Conservation (phyloP, 2,329 filamentous ascomycete species). For the Hypocrella siamensis region DNA sequence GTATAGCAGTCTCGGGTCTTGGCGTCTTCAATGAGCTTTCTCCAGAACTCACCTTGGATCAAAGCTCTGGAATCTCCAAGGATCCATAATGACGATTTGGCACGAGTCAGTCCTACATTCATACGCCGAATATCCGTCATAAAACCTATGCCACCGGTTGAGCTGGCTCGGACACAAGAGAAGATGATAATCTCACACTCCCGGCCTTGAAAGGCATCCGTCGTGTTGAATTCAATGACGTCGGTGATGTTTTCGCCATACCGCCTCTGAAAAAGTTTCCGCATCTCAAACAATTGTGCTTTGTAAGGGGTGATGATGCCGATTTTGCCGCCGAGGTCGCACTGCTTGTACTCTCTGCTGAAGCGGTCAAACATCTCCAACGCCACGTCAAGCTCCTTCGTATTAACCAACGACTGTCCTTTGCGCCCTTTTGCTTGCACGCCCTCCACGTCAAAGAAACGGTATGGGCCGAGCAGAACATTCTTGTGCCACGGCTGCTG, state of each 20-base stretch:
- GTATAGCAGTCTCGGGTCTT: constrained; percentile 62
- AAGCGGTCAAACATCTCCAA: constrained; percentile 73
- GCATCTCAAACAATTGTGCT: constrained; percentile 71
- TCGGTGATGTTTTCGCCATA: constrained; percentile 65
- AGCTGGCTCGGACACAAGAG: constrained; percentile 86
- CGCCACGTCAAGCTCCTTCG: constrained; percentile 73
- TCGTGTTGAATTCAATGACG: constrained; percentile 93
- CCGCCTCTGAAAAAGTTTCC: constrained; percentile 51
- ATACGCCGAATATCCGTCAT: constrained; percentile 96
- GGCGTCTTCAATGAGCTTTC: constrained; percentile 69
- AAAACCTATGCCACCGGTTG: constrained; percentile 94
- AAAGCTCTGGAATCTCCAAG: constrained; percentile 82
- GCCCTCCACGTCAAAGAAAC: constrained; percentile 93
- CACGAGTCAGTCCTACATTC: constrained; percentile 96
- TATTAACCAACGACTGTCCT: constrained; percentile 82
- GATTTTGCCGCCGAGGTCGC: constrained; percentile 67
- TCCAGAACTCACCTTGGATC: constrained; percentile 81
- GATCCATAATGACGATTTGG: constrained; percentile 93
- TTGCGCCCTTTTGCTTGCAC: constrained; percentile 66
- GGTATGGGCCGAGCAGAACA: constrained; percentile 72
- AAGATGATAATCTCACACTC: constrained; percentile 98
- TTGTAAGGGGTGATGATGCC: constrained; percentile 98
- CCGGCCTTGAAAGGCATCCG: constrained; percentile 91
- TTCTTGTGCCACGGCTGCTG: constrained; percentile 74
- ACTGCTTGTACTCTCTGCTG: constrained; percentile 50